A percentile compares a stretch with the other conserved stretches of the same genome.
Conservation (phyloP, 768 basidiomycete species). For the Phanerochaete sordida region DNA sequence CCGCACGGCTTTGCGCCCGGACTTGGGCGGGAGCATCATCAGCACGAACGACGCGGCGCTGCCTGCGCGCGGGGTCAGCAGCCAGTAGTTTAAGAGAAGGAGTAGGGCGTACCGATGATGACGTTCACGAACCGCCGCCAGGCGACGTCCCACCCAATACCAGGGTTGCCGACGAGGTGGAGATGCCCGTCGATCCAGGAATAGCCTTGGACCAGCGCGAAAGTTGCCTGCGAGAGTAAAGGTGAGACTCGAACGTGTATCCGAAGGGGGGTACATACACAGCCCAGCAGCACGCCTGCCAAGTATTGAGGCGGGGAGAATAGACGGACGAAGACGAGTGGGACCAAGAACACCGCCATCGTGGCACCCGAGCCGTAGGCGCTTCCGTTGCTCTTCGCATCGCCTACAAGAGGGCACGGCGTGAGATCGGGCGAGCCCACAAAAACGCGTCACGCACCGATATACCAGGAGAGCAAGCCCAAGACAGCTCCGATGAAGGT, state of each 20-base stretch:
- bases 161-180: conserved; percentile 40
- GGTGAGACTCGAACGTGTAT: background rate
- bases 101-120: conserved; percentile 37
- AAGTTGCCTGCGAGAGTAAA: conserved; percentile 30
- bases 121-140: conserved; percentile 52
- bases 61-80: conserved; percentile 26
- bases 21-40: conserved; percentile 51
- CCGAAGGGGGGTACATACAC: conserved; percentile 27
- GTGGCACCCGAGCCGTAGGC: conserved; percentile 51
- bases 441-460: conserved; percentile 30
- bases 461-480: conserved; percentile 50
- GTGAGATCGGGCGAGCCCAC: too few species aligned
- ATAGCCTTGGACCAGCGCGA: conserved; percentile 48
- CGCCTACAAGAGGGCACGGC: conserved; percentile 25
- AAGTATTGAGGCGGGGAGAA: conserved; percentile 39
- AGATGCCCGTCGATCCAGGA: conserved; percentile 56
- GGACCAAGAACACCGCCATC: conserved; percentile 43
- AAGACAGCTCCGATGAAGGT: conserved; percentile 44
- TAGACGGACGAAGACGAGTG: conserved; percentile 48
- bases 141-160: conserved; percentile 49
- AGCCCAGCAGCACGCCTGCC: conserved; percentile 32
- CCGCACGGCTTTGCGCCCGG: conserved; percentile 46
- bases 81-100: background rate
- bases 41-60: conserved; percentile 48
- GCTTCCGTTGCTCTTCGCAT: conserved; percentile 45